phyloP scores from a whole-genome alignment of 2,329 filamentous ascomycete genomes.

The Biscogniauxia mediterranea region DNA sequence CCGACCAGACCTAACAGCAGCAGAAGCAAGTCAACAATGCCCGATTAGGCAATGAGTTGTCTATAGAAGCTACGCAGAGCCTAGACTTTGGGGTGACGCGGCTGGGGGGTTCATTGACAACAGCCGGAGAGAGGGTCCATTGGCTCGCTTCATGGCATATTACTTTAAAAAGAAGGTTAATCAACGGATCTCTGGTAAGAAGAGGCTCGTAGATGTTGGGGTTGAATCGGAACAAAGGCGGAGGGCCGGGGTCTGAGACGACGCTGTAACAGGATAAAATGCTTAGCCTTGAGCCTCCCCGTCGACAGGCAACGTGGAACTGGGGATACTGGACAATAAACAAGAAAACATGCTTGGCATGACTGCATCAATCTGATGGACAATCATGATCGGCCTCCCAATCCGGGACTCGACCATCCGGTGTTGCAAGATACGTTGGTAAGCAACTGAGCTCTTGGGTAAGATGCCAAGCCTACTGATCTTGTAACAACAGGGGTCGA shows the following conservation, averaged over 20 bases:
- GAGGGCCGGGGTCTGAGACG: slow-evolving; percentile 31
- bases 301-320: slow-evolving; percentile 1
- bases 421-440: slow-evolving; percentile 23
- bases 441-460: slow-evolving; percentile 3
- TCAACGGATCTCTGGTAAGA: slow-evolving; percentile 15
- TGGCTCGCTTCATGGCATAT: neutral
- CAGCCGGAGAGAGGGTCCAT: slow-evolving; percentile 6
- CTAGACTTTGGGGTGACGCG: slow-evolving; percentile 14
- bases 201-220: slow-evolving; percentile 4
- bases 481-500: neutral
- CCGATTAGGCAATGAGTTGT: slow-evolving; percentile 16
- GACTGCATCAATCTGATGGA: slow-evolving; percentile 5
- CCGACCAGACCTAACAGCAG: neutral
- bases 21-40: slow-evolving; percentile 6
- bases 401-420: slow-evolving; percentile 20
- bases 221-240: slow-evolving; percentile 16
- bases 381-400: slow-evolving; percentile 14
- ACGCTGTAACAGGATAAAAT: slow-evolving; percentile 26
- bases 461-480: neutral
- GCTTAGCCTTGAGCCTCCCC: slow-evolving; percentile 21
- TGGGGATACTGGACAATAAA: slow-evolving; percentile 10
- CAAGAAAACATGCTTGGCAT: slow-evolving; percentile 22
- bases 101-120: slow-evolving; percentile 14
- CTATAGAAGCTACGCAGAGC: slow-evolving; percentile 3
- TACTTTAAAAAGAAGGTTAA: slow-evolving; percentile 24